These are phyloP conservation scores for Suhomyces emberorum DNA, from an alignment of 805 yeast genomes.

Conservation along the genomic window DNA sequence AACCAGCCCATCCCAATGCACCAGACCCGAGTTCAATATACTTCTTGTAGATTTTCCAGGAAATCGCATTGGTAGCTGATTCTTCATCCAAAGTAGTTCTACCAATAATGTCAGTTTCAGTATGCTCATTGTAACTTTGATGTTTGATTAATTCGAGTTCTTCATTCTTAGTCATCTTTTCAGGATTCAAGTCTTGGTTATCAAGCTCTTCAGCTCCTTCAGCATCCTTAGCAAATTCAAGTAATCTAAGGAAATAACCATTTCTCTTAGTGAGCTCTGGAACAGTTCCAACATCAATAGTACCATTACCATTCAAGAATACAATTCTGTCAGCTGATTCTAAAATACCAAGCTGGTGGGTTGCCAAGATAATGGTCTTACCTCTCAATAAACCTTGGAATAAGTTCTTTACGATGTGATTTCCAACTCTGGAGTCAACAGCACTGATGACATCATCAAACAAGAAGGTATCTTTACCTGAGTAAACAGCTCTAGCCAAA, in stretches of 20 bases:
- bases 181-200: constrained; percentile 7
- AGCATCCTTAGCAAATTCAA: constrained; percentile 40
- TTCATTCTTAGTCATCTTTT: constrained; percentile 19
- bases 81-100: constrained; percentile 36
- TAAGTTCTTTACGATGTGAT: constrained; percentile 35
- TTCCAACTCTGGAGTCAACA: constrained; percentile 43
- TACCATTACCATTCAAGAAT: constrained; percentile 40
- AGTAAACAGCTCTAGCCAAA: constrained; percentile 43
- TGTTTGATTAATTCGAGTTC: constrained; percentile 7
- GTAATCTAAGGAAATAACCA: constrained; percentile 46
- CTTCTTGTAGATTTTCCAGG: constrained; percentile 37
- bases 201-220: constrained; percentile 20
- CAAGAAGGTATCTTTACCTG: constrained; percentile 29
- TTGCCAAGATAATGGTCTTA: constrained; percentile 39
- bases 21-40: constrained; percentile 39
- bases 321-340: constrained; percentile 37
- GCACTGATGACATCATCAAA: constrained; percentile 46
- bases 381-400: constrained; percentile 31
- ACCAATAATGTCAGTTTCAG: constrained; percentile 19
- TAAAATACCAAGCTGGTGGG: constrained; percentile 41
- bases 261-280: constrained; percentile 34
- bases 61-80: constrained; percentile 35
- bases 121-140: constrained; percentile 1
- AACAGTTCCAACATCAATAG: constrained; percentile 36
- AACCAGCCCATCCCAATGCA: constrained; percentile 29